Evolutionary conservation across 1,284 basidiomycete genomes (phyloP), one percentile per base, ranked within the genome.

Genomic region (Chondrostereum purpureum): DNA sequence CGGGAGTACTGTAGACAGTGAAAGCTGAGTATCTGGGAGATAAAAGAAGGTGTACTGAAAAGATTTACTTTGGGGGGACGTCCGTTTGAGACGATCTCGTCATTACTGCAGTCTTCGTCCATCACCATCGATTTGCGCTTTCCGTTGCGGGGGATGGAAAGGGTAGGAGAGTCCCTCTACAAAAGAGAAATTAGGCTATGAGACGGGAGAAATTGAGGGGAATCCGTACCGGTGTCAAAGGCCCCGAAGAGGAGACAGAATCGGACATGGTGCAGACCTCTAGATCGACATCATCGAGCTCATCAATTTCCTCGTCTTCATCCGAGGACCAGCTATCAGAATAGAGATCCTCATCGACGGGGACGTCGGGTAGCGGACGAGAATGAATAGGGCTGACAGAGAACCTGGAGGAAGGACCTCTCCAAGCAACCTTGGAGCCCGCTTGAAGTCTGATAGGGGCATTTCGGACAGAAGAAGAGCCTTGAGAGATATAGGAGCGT

Each of bases 41-140:
- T 5, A 43, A 11, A 22, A 20, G 23, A 8, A 14, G 12, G 31
- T 12, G n/a, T 44, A 45, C 4, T 13, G 33, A 8, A 16, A 38
- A n/a, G 22, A 23, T 44, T 35, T 41, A 65, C 66, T 58, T 62
- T 69, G 18, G 65, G 59, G 19, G 67, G 62, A n/a, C 27, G 27
- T 8, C 8, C 8, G 49, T 69, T 70, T 46, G 64, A 65, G 17
- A 51, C 44, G 21, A 49, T 33, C 18, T 47, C 43, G 16, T 20
- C 43, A 18, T 41, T 36, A 27, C 5, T 42, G 34, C 14, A 13
- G 5, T 16, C 36, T 47, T 8, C 51, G 57, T 8, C 51, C 55
- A 35, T 54, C 38, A 35, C 58, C 58, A 22, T 48, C 50, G 61
- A 60, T 46, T 67, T 67, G 52, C 66, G 63, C 50, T 67, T 68